phyloP scores from a whole-genome alignment of 495 filamentous ascomycete species.

The Elasticomyces elasticus region DNA sequence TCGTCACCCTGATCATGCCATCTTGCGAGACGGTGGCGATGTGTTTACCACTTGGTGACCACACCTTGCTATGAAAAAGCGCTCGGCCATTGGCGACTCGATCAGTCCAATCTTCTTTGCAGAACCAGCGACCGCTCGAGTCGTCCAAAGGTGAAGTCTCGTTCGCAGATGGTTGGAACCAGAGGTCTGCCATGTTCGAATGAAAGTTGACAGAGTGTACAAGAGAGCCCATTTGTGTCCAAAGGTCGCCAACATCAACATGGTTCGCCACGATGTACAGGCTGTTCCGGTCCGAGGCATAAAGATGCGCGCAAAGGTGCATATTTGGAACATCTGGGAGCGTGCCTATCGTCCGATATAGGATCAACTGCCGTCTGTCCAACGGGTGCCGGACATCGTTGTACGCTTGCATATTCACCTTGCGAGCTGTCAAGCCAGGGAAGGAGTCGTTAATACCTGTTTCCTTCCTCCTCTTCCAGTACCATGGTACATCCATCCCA shows the following conservation, averaged over 20 bases:
- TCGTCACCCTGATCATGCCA: slow-evolving; percentile 18
- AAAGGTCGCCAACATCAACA: slow-evolving; percentile 42
- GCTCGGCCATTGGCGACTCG: slow-evolving; percentile 47
- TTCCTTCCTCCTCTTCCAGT: slow-evolving; percentile 16
- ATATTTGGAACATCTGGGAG: slow-evolving; percentile 36
- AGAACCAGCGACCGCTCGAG: slow-evolving; percentile 51
- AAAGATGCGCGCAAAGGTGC: slow-evolving; percentile 57
- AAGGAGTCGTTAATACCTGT: slow-evolving; percentile 32
- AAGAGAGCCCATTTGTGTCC: slow-evolving; percentile 48
- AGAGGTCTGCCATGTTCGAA: slow-evolving; percentile 31
- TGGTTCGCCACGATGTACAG: slow-evolving; percentile 54
- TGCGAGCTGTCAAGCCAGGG: slow-evolving; percentile 51
- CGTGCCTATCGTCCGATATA: slow-evolving; percentile 45
- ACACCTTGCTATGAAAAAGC: slow-evolving; percentile 53
- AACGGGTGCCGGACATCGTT: slow-evolving; percentile 42
- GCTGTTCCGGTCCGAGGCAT: slow-evolving; percentile 59
- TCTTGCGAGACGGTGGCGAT: slow-evolving; percentile 25
- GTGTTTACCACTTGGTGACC: slow-evolving; percentile 45
- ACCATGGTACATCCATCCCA: slow-evolving; percentile 42
- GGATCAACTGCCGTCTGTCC: slow-evolving; percentile 48
- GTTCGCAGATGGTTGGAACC: slow-evolving; percentile 5
- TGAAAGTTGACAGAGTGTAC: slow-evolving; percentile 56
- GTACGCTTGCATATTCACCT: slow-evolving; percentile 51
- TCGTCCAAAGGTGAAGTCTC: slow-evolving; percentile 31
- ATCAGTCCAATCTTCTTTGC: slow-evolving; percentile 55